phyloP scores from a whole-genome alignment of 306 rosid species.

The Cucumis melo region DNA sequence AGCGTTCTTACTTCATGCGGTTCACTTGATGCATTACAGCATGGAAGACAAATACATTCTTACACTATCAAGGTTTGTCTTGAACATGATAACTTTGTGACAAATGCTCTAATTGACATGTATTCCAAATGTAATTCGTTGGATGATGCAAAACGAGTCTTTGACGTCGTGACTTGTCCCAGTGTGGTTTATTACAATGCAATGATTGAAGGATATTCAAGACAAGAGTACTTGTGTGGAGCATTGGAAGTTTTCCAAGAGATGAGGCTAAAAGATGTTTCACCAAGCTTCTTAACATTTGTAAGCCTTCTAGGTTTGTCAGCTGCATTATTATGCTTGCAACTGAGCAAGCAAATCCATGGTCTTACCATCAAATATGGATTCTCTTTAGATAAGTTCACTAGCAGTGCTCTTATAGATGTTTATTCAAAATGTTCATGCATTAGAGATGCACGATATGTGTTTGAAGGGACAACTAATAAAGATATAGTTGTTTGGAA shows the following conservation, averaged over 20 bases:
- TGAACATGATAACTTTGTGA: conserved; percentile 53
- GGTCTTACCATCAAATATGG: conserved; percentile 54
- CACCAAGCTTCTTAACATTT: conserved; percentile 55
- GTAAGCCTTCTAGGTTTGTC: conserved; percentile 79
- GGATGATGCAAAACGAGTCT: conserved; percentile 54
- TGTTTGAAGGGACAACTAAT: conserved; percentile 50
- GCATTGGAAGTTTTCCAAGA: conserved; percentile 46
- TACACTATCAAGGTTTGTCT: conserved; percentile 50
- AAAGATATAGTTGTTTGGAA: conserved; percentile 86
- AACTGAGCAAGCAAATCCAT: conserved; percentile 69
- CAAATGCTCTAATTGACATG: conserved; percentile 82
- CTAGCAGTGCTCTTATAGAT: conserved; percentile 76
- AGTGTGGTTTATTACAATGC: conserved; percentile 76
- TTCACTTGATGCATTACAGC: conserved; percentile 39
- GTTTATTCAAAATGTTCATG: conserved; percentile 72
- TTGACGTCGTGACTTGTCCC: conserved; percentile 31
- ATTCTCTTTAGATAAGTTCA: conserved; percentile 45
- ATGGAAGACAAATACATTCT: conserved; percentile 73
- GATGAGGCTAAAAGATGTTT: conserved; percentile 43
- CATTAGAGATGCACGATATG: conserved; percentile 48
- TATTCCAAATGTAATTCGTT: conserved; percentile 69
- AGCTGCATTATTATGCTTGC: conserved; percentile 36
- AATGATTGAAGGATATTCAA: conserved; percentile 82
- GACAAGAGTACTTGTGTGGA: conserved; percentile 40
- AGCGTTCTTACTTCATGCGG: conserved; percentile 83